Evolutionary conservation across 257 asterid genomes (phyloP), one percentile per base, ranked within the genome.

Genomic region (Penstemon barbatus): DNA sequence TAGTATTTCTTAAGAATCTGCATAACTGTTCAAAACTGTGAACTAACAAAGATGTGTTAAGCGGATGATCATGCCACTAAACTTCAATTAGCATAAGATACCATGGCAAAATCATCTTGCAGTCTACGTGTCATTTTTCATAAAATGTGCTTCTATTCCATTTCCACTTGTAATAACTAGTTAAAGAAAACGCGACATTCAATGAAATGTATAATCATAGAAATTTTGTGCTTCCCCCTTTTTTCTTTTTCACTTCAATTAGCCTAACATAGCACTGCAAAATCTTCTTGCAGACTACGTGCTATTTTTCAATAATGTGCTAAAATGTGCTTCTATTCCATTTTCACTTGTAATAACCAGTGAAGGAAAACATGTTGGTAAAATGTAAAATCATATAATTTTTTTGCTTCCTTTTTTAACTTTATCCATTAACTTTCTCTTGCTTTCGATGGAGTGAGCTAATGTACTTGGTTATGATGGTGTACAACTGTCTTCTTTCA

Each of bases 391-490:
- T 18, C 42, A 40, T 57, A 25, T 52, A 15, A 53, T 43, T 70
- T 40, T 19, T 7, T 13, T 61, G 44, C 36, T 4, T 68, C 52
- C 51, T 36, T 61, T 19, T 33, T 57, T 45, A 45, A 36, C 15
- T 9, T n/a, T 36, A 42, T 62, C 52, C 33, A 25, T 25, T 25
- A 25, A 56, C 44, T 60, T 8, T 69, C 68, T 42, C 52, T 59
- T 11, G 58, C 72, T 59, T 65, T 54, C 38, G 33, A 18, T 59
- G 71, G 61, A 25, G 46, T 58, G 57, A 60, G 65, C 25, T 66
- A 65, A 55, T 57, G 33, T 40, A 70, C 53, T 66, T 46, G 60
- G 51, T 57, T 56, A 55, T 41, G 72, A 61, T 67, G 66, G 69
- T 38, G 61, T 39, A 49, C 41, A 44, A 51, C 42, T 56, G 56